A percentile compares a stretch with the other conserved stretches of the same genome.
These are phyloP conservation scores for Sporisorium reilianum DNA, from an alignment of 1,284 basidiomycete genomes.

Conservation along the genomic window DNA sequence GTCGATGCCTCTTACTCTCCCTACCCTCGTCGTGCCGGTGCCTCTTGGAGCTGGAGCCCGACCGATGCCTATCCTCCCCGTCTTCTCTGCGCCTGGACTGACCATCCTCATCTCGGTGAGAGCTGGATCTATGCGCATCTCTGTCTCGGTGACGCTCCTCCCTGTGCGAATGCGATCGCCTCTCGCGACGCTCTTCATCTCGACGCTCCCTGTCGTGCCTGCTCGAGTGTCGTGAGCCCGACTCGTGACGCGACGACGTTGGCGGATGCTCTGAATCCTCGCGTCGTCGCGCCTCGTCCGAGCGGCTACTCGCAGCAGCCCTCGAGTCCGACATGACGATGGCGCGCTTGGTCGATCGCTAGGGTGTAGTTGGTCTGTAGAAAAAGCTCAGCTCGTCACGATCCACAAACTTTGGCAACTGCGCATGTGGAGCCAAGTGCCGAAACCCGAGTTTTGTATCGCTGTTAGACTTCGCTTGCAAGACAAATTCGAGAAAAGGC, in stretches of 20 bases:
- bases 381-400: not conserved
- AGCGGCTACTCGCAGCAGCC: slow-evolving; percentile 3
- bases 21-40: slow-evolving; percentile 10
- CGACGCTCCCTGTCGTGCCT: slow-evolving; percentile 7
- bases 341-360: not conserved
- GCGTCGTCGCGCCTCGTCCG: too few species aligned
- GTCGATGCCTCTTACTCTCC: slow-evolving; percentile 7
- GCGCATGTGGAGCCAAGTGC: slow-evolving; percentile 9
- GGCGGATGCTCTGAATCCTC: not conserved
- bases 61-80: slow-evolving; percentile 2
- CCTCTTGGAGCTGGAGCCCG: slow-evolving; percentile 12
- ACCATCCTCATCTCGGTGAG: not conserved
- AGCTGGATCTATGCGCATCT: not conserved
- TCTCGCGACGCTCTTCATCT: slow-evolving; percentile 11
- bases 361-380: not conserved
- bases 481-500: not conserved
- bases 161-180: slow-evolving; percentile 14
- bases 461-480: not conserved
- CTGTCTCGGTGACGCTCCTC: slow-evolving; percentile 9
- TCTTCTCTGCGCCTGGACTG: not conserved
- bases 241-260: slow-evolving; percentile 6
- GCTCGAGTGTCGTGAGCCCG: slow-evolving; percentile 15
- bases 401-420: not conserved
- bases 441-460: slow-evolving; percentile 7
- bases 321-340: slow-evolving; percentile 13